phyloP scores from a whole-genome alignment of 495 filamentous ascomycete species.

The Daldinia loculata region DNA sequence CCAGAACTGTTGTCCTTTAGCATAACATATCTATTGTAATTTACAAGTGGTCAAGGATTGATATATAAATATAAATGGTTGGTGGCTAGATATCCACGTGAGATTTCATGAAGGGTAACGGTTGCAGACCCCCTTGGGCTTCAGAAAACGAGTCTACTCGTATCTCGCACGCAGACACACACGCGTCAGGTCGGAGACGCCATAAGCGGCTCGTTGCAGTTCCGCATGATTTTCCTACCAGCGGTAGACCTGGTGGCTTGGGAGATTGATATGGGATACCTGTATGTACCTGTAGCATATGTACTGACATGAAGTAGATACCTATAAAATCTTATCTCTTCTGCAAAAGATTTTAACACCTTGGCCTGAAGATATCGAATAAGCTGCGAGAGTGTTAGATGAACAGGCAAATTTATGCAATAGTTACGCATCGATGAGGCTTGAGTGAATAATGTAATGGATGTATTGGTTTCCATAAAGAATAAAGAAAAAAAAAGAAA shows the following conservation, averaged over 20 bases:
- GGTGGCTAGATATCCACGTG: slow-evolving; percentile 21
- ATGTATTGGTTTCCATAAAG: background rate
- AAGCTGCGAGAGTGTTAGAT: background rate
- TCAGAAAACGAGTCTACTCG: background rate
- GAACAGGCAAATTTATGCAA: background rate
- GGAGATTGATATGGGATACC: background rate
- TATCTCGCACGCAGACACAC: background rate
- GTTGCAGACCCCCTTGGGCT: slow-evolving; percentile 10
- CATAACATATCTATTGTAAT: slow-evolving; percentile 1
- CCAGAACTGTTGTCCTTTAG: slow-evolving; percentile 2
- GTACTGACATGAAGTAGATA: too few relatives aligned
- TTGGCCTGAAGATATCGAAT: too few relatives aligned
- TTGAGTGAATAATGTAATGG: background rate
- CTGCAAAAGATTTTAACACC: too few relatives aligned
- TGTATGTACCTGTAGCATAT: background rate
- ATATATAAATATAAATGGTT: slow-evolving; percentile 23
- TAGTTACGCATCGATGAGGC: background rate
- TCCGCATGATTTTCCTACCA: background rate
- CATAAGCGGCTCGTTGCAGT: background rate
- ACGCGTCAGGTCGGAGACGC: background rate
- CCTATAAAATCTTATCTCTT: background rate
- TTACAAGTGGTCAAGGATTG: slow-evolving; percentile 7
- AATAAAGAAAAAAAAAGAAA: too few relatives aligned
- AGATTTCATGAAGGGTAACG: slow-evolving; percentile 15
- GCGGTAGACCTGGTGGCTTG: background rate